Percentiles rank a stretch among this genome's conserved stretches.
phyloP scores from a whole-genome alignment of 208 protist species.

The Blechomonas ayalai region DNA sequence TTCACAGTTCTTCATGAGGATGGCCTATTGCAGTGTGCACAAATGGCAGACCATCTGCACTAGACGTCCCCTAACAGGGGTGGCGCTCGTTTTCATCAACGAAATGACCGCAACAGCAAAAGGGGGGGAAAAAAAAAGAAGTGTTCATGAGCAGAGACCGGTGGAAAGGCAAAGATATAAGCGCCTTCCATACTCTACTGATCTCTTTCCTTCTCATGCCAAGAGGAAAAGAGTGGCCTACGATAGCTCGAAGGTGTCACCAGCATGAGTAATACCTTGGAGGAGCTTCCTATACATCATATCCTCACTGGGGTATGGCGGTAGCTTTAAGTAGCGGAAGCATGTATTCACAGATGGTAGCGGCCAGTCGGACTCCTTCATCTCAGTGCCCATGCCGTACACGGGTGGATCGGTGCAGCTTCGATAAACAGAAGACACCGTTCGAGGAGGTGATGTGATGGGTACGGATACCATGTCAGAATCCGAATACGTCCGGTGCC shows the following conservation, averaged over 20 bases:
- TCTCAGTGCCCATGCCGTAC: background rate
- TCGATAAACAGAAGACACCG: no score
- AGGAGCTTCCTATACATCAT: conserved; percentile 79
- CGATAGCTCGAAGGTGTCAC: conserved; percentile 83
- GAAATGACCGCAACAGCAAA: conserved; percentile 2
- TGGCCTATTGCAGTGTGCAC: no score
- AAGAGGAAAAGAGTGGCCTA: conserved; percentile 10
- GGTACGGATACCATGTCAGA: no score
- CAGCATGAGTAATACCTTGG: conserved; percentile 69
- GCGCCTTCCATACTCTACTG: background rate
- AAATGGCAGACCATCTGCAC: no score
- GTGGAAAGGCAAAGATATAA: conserved; percentile 4
- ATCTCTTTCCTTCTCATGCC: background rate
- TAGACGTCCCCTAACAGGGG: background rate
- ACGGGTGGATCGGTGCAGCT: background rate
- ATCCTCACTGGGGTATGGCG: conserved; percentile 79
- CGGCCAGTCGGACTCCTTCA: conserved; percentile 55
- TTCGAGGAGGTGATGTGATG: no score
- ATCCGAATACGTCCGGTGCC: no score
- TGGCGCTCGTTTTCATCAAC: conserved; percentile 5
- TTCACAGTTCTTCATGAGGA: no score
- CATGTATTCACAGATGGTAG: conserved; percentile 89
- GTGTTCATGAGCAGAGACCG: background rate
- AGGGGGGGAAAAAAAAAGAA: conserved; percentile 3
- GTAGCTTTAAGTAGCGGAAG: conserved; percentile 88